Conservation (phyloP, 192 early-diverging fungal genomes). For the Gamsiella multidivaricata region DNA sequence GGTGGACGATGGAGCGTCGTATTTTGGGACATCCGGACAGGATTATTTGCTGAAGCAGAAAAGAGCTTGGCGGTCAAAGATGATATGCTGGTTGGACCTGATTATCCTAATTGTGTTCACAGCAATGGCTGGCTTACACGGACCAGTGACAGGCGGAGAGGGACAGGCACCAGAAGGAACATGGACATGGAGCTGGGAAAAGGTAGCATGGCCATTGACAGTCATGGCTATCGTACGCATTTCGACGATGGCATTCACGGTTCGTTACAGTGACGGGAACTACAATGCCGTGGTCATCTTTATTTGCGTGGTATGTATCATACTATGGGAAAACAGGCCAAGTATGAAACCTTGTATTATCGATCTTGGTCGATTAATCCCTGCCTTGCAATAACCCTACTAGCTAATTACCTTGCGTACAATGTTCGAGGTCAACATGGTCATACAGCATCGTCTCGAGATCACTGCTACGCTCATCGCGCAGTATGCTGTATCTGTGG, state of each 20-base stretch:
- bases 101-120: constrained; percentile 17
- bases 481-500: constrained; percentile 27
- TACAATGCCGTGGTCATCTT: constrained; percentile 44
- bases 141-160: not conserved
- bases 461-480: constrained; percentile 4
- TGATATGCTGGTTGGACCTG: constrained; percentile 30
- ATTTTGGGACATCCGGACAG: constrained; percentile 46
- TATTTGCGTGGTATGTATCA: constrained; percentile 36
- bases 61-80: constrained; percentile 17
- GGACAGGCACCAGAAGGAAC: not conserved
- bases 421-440: constrained; percentile 42
- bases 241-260: constrained; percentile 24
- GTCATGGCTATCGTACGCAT: constrained; percentile 20
- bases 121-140: not conserved
- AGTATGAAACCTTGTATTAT: too few species aligned
- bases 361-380: too few species aligned
- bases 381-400: not conserved
- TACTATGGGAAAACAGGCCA: not conserved
- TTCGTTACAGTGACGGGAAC: constrained; percentile 43
- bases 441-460: constrained; percentile 30
- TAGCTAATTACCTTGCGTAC: constrained; percentile 36
- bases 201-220: constrained; percentile 23
- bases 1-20: constrained; percentile 23
- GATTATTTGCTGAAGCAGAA: constrained; percentile 42
- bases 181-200: constrained; percentile 27